phyloP scores from a whole-genome alignment of 2,329 filamentous ascomycete species.

The Lasiodiplodia citricola region DNA sequence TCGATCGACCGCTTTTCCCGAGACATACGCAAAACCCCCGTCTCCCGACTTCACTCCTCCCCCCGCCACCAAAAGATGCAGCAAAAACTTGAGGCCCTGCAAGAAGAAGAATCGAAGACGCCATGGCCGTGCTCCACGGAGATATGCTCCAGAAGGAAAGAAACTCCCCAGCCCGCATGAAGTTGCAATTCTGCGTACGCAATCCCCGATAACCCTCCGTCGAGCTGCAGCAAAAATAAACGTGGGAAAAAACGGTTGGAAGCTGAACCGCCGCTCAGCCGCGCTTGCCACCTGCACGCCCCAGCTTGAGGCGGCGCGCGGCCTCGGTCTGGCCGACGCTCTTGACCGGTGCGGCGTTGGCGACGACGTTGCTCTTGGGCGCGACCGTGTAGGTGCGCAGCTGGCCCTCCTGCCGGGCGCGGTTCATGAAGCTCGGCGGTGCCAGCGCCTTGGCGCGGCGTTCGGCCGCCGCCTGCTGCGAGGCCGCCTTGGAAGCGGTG shows the following conservation, averaged over 20 bases:
- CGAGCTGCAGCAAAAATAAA: neutral
- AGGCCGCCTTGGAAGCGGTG: constrained; percentile 35
- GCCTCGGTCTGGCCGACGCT: constrained; percentile 14
- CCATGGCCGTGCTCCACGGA: neutral
- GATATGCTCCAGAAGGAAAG: neutral
- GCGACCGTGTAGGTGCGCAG: constrained; percentile 67
- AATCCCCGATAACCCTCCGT: neutral
- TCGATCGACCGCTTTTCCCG: neutral
- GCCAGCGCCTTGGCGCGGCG: constrained; percentile 35
- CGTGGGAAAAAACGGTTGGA: neutral
- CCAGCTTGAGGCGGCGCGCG: constrained; percentile 21
- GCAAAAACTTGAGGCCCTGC: neutral
- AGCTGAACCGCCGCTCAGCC: neutral
- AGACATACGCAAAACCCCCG: neutral
- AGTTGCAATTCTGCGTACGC: neutral
- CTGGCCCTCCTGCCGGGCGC: constrained; percentile 64
- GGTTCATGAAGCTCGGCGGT: constrained; percentile 55
- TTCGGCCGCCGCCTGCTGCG: constrained; percentile 33
- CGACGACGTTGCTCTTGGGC: constrained; percentile 58
- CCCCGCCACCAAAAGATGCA: neutral
- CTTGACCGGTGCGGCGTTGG: constrained; percentile 4
- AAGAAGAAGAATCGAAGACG: neutral
- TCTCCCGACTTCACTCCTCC: neutral
- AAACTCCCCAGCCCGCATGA: neutral
- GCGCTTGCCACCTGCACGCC: constrained; percentile 18